phyloP scores from a whole-genome alignment of 2,329 filamentous ascomycete species.

The Hymenoscyphus scutula region DNA sequence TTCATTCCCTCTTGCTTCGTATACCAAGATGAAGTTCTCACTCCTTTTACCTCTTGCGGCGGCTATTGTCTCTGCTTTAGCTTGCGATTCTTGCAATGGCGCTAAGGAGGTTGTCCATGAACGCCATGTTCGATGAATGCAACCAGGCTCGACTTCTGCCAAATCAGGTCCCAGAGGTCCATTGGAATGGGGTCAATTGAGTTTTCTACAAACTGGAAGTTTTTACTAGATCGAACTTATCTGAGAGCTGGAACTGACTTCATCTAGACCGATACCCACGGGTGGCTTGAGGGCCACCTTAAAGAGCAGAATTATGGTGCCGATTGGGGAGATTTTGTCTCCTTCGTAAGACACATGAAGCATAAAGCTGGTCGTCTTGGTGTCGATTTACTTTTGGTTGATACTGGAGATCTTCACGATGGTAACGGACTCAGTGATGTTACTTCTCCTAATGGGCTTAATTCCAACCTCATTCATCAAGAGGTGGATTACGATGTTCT shows the following conservation, averaged over 20 bases:
- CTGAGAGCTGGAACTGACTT: not conserved
- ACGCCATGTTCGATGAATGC: slow-evolving; percentile 48
- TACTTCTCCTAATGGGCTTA: slow-evolving; percentile 79
- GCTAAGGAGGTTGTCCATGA: slow-evolving; percentile 44
- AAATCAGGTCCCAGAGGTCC: slow-evolving; percentile 42
- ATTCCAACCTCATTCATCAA: slow-evolving; percentile 80
- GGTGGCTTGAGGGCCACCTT: slow-evolving; percentile 89
- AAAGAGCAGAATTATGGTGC: slow-evolving; percentile 87
- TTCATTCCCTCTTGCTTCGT: no score
- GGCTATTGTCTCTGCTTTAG: slow-evolving; percentile 28
- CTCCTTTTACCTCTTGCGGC: slow-evolving; percentile 18
- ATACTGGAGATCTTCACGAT: slow-evolving; percentile 81
- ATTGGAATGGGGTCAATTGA: slow-evolving; percentile 31
- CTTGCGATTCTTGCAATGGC: slow-evolving; percentile 45
- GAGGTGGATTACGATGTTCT: slow-evolving; percentile 79
- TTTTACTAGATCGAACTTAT: not conserved
- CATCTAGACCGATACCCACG: slow-evolving; percentile 37
- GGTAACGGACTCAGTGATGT: slow-evolving; percentile 91
- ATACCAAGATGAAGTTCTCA: slow-evolving; percentile 18
- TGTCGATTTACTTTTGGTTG: slow-evolving; percentile 77
- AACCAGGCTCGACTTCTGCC: slow-evolving; percentile 45
- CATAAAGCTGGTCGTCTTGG: slow-evolving; percentile 73
- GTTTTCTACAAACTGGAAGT: slow-evolving; percentile 3
- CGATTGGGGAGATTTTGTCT: slow-evolving; percentile 96
- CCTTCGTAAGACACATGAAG: slow-evolving; percentile 79